Conservation (phyloP, 208 protist species). For the Leptomonas pyrrhocoris region DNA sequence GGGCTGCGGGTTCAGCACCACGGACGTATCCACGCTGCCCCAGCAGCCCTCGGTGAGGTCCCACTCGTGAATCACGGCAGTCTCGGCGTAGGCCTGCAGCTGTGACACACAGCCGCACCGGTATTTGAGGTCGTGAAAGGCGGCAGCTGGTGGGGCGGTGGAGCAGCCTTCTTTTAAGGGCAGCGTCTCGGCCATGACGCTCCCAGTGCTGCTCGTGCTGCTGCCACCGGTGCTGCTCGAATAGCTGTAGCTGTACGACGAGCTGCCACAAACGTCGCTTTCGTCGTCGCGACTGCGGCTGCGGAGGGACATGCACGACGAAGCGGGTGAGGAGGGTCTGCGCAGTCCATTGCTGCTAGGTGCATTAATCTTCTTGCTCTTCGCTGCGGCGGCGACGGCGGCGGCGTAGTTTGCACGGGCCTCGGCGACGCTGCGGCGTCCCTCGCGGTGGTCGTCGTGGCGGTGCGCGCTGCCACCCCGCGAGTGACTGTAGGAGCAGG, state of each 20-base stretch:
- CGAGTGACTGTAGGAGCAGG: conserved; percentile 15
- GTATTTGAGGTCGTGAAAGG: conserved; percentile 64
- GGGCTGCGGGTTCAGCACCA: conserved; percentile 65
- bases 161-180: conserved; percentile 57
- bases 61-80: conserved; percentile 78
- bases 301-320: conserved; percentile 36
- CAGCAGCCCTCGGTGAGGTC: conserved; percentile 60
- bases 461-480: background rate
- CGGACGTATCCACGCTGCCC: conserved; percentile 58
- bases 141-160: conserved; percentile 36
- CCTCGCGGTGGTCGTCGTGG: background rate
- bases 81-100: conserved; percentile 54
- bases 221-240: conserved; percentile 33
- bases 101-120: conserved; percentile 38
- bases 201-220: conserved; percentile 26
- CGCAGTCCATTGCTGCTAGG: background rate
- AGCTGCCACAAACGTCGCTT: conserved; percentile 31
- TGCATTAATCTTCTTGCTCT: background rate
- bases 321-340: conserved; percentile 1
- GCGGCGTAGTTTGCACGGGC: background rate
- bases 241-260: conserved; percentile 36
- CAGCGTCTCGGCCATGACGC: conserved; percentile 37
- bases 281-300: conserved; percentile 31
- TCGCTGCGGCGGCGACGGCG: background rate
- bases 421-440: background rate